Evolutionary conservation across 2,329 filamentous ascomycete species (phyloP).

Genomic region (Microdochium bolleyi): DNA sequence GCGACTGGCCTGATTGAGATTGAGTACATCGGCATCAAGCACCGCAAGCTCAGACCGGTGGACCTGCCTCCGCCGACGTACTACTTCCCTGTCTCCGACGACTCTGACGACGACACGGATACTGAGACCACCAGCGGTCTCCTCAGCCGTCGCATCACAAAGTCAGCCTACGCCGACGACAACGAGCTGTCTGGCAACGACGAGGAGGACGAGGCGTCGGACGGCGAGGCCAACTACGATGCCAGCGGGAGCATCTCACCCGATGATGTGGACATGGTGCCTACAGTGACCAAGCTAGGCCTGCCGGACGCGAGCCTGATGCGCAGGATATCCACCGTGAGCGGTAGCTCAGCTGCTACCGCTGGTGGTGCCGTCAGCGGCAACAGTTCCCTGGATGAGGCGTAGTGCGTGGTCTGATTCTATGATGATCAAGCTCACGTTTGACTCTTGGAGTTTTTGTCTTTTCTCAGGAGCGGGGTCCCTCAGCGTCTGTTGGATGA

Average conservation of each 20-base stretch:
- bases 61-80: conserved; percentile 43
- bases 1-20: conserved; percentile 24
- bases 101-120: conserved; percentile 17
- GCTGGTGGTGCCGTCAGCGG: conserved; percentile 64
- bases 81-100: conserved; percentile 38
- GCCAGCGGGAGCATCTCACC: conserved; percentile 63
- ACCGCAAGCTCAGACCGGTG: conserved; percentile 36
- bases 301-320: conserved; percentile 66
- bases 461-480: not conserved
- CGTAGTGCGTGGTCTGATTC: not conserved
- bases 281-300: conserved; percentile 66
- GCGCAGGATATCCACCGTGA: conserved; percentile 75
- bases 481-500: not conserved
- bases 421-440: no score
- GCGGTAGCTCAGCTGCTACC: conserved; percentile 73
- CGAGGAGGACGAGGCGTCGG: conserved; percentile 73
- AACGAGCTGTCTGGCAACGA: conserved; percentile 73
- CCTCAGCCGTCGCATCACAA: conserved; percentile 12
- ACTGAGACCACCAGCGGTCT: conserved; percentile 7
- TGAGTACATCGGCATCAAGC: conserved; percentile 33
- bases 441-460: no score
- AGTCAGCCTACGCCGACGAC: conserved; percentile 61
- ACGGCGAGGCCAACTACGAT: conserved; percentile 69
- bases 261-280: conserved; percentile 60
- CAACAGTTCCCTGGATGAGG: not conserved